Base-by-base conservation (phyloP, 331 rosid genomes). In the Pyracantha coccinea region DNA sequence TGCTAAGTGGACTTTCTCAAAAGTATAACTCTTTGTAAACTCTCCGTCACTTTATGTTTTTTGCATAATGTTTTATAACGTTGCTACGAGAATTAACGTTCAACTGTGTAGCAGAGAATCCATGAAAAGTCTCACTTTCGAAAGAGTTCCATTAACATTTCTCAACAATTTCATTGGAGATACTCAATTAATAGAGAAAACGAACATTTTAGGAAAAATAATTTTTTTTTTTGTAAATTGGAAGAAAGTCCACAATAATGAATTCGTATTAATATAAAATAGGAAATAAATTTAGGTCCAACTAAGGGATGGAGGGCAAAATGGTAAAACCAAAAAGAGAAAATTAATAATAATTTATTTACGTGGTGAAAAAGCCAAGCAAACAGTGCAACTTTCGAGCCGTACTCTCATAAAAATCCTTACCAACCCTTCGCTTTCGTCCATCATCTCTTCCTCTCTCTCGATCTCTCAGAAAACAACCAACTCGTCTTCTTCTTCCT, bases 341-440 rank as follows among this genome's bases (percentile, higher is more conserved):
- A 52, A 50, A 27, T 2, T 17, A 69, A 54, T 17, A 72, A 16
- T 35, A 29, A 27, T 20, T 73, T 41, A 29, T 29, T 63, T 17
- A 4, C 50, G 50, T 28, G 77, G 50, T 50, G 24, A 62, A 62
- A 10, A 62, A 7, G 70, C 47, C 45, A 19, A 73, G 59, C 54
- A 11, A 58, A 25, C 24, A 23, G n/a, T 15, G 33, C 55, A 61
- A 15, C 66, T 3, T 27, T 27, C 12, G 31, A 61, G 35, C 66
- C 21, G 44, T 11, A 17, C 25, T 64, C 45, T n/a, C 68, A 61
- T 61, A 61, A 61, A 61, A 61, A 3, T 21, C 50, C 50, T 4
- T 70, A 45, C 77, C 77, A 24, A 45, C 32, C 70, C 70, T 45
- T 62, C 50, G 13, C 32, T 73, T n/a, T 74, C 62, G 28, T 28